phyloP scores from a whole-genome alignment of 202 grass and related monocot genomes.

The Panicum virgatum region DNA sequence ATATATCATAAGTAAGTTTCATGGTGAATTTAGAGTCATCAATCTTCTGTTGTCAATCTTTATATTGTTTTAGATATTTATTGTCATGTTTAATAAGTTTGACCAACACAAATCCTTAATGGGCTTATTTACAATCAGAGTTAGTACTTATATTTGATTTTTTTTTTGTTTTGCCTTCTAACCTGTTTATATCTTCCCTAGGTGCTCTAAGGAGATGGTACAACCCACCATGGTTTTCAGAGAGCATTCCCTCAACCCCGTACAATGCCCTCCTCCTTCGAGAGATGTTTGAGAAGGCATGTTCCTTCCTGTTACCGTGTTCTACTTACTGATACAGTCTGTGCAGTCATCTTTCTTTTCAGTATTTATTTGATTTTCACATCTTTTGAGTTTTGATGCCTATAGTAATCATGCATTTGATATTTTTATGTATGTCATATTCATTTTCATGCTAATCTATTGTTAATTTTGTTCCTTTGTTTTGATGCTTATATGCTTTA shows the following conservation, averaged over 20 bases:
- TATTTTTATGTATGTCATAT: conserved; percentile 2
- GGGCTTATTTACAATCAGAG: background rate
- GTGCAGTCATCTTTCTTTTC: conserved; percentile 7
- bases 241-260: conserved; percentile 76
- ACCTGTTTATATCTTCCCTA: conserved; percentile 37
- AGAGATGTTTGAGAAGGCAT: conserved; percentile 88
- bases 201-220: conserved; percentile 88
- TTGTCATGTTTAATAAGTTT: background rate
- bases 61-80: background rate
- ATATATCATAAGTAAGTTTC: background rate
- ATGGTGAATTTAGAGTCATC: background rate
- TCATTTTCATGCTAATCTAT: background rate
- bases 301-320: conserved; percentile 9
- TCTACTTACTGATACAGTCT: conserved; percentile 22
- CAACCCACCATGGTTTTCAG: conserved; percentile 89
- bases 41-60: background rate
- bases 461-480: background rate
- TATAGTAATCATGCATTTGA: conserved; percentile 2
- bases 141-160: background rate
- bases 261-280: conserved; percentile 76
- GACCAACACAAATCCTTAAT: background rate
- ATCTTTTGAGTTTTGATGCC: conserved; percentile 35
- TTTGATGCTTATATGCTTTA: conserved; percentile 35
- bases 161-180: conserved; percentile 18
- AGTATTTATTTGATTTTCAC: conserved; percentile 11